Evolutionary conservation across 2,329 filamentous ascomycete species (phyloP).

Genomic region (Scopulariopsis brevicaulis): DNA sequence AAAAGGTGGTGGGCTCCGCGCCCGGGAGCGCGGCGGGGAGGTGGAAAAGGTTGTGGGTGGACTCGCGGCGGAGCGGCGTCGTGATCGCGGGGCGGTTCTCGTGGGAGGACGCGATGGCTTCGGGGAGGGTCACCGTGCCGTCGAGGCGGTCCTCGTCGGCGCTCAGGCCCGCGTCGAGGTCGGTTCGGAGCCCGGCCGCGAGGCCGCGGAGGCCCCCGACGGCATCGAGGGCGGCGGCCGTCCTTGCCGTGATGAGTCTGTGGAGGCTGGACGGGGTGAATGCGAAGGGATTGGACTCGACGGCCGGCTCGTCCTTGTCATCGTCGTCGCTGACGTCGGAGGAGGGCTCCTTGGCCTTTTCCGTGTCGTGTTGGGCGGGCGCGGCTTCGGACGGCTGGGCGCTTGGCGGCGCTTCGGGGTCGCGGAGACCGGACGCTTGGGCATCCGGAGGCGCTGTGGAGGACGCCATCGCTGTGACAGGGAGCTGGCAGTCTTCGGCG

Average conservation of each 20-base stretch:
- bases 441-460: background rate
- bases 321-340: background rate
- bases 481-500: background rate
- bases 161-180: conserved; percentile 33
- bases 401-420: background rate
- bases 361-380: background rate
- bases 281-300: conserved; percentile 31
- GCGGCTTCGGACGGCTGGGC: background rate
- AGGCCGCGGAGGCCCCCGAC: conserved; percentile 43
- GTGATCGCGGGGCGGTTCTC: conserved; percentile 16
- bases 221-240: conserved; percentile 32
- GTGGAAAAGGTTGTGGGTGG: conserved; percentile 13
- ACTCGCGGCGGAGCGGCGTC: conserved; percentile 4
- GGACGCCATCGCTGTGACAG: background rate
- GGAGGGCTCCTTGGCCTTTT: background rate
- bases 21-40: conserved; percentile 18
- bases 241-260: conserved; percentile 39
- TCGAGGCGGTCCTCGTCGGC: conserved; percentile 34
- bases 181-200: conserved; percentile 35
- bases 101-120: conserved; percentile 29
- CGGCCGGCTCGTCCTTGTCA: conserved; percentile 3
- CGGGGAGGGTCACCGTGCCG: conserved; percentile 34
- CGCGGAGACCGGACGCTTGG: background rate
- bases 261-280: conserved; percentile 42
- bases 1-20: conserved; percentile 15